Evolutionary conservation across 208 protist genomes (phyloP).

Genomic region (Entamoeba invadens): DNA sequence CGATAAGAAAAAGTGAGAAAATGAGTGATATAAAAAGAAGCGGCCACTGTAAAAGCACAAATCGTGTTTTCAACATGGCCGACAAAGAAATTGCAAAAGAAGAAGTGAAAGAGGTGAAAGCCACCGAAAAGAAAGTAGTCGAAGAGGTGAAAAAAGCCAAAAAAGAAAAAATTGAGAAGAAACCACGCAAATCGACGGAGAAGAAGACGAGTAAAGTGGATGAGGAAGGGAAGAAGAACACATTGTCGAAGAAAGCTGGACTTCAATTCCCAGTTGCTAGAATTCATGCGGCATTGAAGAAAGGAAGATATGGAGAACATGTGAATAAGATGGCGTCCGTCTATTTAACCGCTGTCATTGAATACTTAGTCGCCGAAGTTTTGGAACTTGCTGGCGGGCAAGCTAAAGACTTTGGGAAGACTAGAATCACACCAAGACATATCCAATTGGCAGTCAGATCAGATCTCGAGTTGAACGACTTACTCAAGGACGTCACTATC

Average conservation of each 20-base stretch:
- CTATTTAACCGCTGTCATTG: too few relatives aligned
- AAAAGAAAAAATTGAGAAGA: too few relatives aligned
- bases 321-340: constrained; percentile 80
- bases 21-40: background rate
- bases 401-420: too few relatives aligned
- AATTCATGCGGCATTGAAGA: too few relatives aligned
- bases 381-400: constrained; percentile 75
- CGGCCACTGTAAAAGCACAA: background rate
- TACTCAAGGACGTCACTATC: constrained; percentile 62
- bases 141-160: too few relatives aligned
- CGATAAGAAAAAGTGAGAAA: background rate
- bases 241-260: background rate
- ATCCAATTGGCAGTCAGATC: constrained; percentile 69
- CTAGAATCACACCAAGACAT: constrained; percentile 73
- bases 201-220: background rate
- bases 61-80: background rate
- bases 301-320: constrained; percentile 75
- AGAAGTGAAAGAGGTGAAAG: too few relatives aligned
- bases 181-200: too few relatives aligned
- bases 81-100: background rate
- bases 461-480: constrained; percentile 74
- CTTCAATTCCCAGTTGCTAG: constrained; percentile 61
- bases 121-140: background rate
- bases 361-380: constrained; percentile 83
- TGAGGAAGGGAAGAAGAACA: background rate